Percentiles rank a stretch among this genome's conserved stretches.
Evolutionary conservation across 306 rosid genomes (phyloP).

Genomic region (Erythrophleum fordii): DNA sequence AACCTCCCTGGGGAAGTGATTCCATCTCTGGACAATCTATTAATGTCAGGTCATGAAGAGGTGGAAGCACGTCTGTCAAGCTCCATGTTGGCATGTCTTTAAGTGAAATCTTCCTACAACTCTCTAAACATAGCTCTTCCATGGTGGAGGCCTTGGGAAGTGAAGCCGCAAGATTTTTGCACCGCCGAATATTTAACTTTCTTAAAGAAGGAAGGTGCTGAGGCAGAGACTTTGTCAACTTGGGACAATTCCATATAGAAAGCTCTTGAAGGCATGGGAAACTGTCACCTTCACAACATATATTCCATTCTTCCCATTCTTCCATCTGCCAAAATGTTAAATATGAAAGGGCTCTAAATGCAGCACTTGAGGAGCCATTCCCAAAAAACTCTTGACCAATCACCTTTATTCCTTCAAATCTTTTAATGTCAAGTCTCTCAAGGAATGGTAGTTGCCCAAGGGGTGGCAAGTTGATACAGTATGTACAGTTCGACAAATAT

Average conservation of each 20-base stretch:
- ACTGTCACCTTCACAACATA: neutral
- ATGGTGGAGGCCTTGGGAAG: neutral
- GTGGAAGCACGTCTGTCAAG: neutral
- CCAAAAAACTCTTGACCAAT: constrained; percentile 22
- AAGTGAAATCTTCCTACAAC: neutral
- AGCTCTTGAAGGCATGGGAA: neutral
- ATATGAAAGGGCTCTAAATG: neutral
- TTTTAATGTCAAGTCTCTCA: neutral
- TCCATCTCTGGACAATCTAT: neutral
- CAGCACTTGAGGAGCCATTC: neutral
- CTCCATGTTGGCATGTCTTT: constrained; percentile 4
- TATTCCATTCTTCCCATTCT: constrained; percentile 32
- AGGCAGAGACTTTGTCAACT: neutral
- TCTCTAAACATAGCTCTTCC: no score
- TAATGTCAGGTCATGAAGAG: neutral
- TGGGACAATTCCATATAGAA: neutral
- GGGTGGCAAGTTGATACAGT: neutral
- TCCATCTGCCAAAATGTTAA: no score
- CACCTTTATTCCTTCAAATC: neutral
- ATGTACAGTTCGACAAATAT: neutral
- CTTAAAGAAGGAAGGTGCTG: neutral
- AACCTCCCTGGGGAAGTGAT: neutral
- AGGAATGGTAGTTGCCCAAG: constrained; percentile 23
- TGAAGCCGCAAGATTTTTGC: neutral
- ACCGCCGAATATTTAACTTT: neutral